Percentiles rank a stretch among this genome's conserved stretches.
These are phyloP conservation scores for Boletus fagicola DNA, from an alignment of 768 basidiomycete genomes.

Conservation along the genomic window DNA sequence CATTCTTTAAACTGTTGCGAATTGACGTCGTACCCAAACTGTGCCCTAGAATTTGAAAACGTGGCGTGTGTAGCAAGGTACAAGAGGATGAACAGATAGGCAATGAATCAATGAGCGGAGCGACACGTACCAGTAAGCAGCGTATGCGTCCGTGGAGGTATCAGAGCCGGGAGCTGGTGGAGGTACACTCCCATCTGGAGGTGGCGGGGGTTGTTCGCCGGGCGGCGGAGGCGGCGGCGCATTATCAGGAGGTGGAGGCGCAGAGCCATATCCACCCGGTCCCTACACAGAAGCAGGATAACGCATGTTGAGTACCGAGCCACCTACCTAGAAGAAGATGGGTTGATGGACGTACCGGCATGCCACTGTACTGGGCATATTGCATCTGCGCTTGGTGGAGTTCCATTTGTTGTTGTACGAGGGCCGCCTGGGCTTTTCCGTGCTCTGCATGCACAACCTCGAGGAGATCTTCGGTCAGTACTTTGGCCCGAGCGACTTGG, in stretches of 20 bases:
- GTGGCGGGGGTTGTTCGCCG: conserved; percentile 53
- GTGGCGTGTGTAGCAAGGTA: neutral
- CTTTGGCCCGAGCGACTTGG: conserved; percentile 84
- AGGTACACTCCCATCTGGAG: conserved; percentile 42
- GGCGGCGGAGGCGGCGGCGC: conserved; percentile 48
- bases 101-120: neutral
- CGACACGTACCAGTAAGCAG: conserved; percentile 56
- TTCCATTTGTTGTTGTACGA: conserved; percentile 82
- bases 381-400: conserved; percentile 80
- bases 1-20: conserved; percentile 80
- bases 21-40: conserved; percentile 85
- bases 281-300: neutral
- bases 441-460: conserved; percentile 88
- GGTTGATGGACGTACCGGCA: conserved; percentile 43
- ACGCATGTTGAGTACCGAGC: neutral
- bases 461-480: conserved; percentile 84
- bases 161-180: conserved; percentile 44
- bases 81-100: neutral
- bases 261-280: conserved; percentile 36
- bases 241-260: conserved; percentile 38
- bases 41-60: conserved; percentile 51
- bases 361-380: conserved; percentile 70
- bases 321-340: neutral
- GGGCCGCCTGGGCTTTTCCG: conserved; percentile 64
- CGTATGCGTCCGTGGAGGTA: conserved; percentile 51